Conservation (phyloP, 2,329 filamentous ascomycete species). For the Thelonectria rubi region DNA sequence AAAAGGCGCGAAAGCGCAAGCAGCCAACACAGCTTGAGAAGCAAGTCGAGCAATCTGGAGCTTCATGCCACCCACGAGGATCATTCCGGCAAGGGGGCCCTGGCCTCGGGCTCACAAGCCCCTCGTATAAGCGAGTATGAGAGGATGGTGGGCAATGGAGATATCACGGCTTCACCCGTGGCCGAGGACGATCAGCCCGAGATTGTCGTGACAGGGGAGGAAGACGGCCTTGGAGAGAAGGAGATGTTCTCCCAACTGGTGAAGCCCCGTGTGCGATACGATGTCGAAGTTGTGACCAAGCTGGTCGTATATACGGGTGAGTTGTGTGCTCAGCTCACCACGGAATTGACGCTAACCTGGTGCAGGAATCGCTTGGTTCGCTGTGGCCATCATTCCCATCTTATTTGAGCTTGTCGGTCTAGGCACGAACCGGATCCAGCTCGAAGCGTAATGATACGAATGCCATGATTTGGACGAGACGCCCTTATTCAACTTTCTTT, state of each 20-base stretch:
- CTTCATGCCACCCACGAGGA: conserved; percentile 52
- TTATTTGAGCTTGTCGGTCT: conserved; percentile 71
- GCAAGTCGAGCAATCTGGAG: conserved; percentile 55
- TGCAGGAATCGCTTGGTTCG: conserved; percentile 82
- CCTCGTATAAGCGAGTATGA: conserved; percentile 70
- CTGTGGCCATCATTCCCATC: conserved; percentile 77
- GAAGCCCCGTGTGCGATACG: conserved; percentile 89
- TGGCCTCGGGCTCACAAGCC: conserved; percentile 57
- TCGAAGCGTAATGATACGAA: conserved; percentile 34
- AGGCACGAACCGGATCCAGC: conserved; percentile 54
- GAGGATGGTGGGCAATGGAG: conserved; percentile 76
- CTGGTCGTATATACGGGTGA: conserved; percentile 91
- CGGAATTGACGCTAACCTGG: conserved; percentile 8
- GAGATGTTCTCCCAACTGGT: conserved; percentile 87
- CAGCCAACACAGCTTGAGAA: conserved; percentile 59
- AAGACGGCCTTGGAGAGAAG: conserved; percentile 69
- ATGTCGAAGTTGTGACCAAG: conserved; percentile 98
- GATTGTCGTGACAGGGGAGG: conserved; percentile 48
- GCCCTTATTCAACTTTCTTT: conserved; percentile 9
- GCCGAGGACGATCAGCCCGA: conserved; percentile 47
- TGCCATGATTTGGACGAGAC: conserved; percentile 23
- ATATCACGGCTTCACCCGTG: conserved; percentile 51
- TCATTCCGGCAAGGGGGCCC: conserved; percentile 50
- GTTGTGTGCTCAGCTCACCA: conserved; percentile 40
- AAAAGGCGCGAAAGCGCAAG: conserved; percentile 63